These are phyloP conservation scores for Cercospora janseana DNA, from an alignment of 2,329 filamentous ascomycete genomes.

Conservation along the genomic window DNA sequence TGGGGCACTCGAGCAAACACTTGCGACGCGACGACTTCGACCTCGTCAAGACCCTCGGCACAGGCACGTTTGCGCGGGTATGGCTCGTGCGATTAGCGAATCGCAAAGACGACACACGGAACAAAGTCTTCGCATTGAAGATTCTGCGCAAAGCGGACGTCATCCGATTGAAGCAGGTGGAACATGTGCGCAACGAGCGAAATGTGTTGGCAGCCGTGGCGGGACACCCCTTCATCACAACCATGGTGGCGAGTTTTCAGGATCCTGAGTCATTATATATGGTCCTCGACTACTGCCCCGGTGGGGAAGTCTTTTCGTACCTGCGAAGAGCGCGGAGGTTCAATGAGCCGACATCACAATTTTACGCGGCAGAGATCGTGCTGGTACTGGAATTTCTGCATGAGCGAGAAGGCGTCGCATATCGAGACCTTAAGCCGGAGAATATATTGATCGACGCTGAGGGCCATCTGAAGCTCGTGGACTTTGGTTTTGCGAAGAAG, in stretches of 20 bases:
- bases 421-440: conserved; percentile 79
- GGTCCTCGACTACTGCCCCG: conserved; percentile 78
- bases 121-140: conserved; percentile 77
- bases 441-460: conserved; percentile 75
- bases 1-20: conserved; percentile 49
- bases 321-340: conserved; percentile 74
- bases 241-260: conserved; percentile 73
- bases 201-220: conserved; percentile 73
- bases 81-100: conserved; percentile 69
- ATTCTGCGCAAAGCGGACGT: conserved; percentile 68
- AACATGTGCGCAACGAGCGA: conserved; percentile 82
- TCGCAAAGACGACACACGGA: conserved; percentile 35
- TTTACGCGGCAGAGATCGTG: conserved; percentile 82
- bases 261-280: conserved; percentile 77
- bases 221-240: conserved; percentile 80
- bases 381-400: conserved; percentile 78
- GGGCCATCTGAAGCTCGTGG: conserved; percentile 78
- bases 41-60: conserved; percentile 72
- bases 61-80: conserved; percentile 75
- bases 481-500: conserved; percentile 83
- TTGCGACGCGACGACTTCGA: conserved; percentile 62
- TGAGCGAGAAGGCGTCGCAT: conserved; percentile 75
- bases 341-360: conserved; percentile 72
- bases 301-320: conserved; percentile 82
- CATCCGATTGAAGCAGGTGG: conserved; percentile 79